A percentile compares a stretch with the other conserved stretches of the same genome.
Evolutionary conservation across 305 asterid genomes (phyloP).

Genomic region (Solanum chacoense): DNA sequence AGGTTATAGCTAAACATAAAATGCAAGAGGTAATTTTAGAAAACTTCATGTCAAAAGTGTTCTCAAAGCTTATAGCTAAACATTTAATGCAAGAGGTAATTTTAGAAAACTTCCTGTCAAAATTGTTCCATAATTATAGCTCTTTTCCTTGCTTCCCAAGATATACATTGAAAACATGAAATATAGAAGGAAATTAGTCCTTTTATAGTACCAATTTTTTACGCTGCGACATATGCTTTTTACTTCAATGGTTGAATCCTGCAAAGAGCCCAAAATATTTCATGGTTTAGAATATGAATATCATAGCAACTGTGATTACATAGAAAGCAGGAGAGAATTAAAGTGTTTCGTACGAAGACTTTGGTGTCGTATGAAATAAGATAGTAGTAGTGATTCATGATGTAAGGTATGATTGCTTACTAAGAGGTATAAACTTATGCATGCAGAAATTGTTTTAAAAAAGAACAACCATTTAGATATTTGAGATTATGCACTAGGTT

Average conservation of each 20-base stretch:
- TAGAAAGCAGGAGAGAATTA: background rate
- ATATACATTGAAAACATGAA: background rate
- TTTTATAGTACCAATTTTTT: background rate
- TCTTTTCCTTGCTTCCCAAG: background rate
- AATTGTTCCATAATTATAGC: background rate
- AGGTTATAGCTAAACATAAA: background rate
- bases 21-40: background rate
- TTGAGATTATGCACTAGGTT: background rate
- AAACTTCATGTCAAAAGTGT: background rate
- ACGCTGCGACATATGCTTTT: background rate
- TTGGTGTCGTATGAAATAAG: background rate
- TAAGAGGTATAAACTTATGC: background rate
- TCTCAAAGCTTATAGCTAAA: background rate
- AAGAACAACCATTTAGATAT: background rate
- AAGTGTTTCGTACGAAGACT: background rate
- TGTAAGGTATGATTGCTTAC: background rate
- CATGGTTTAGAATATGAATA: background rate
- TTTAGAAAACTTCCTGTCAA: too few species aligned
- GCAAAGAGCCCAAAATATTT: background rate
- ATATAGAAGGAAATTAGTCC: background rate
- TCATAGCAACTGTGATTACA: background rate
- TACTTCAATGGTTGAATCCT: background rate
- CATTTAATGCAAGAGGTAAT: too few species aligned
- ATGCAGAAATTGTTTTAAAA: background rate
- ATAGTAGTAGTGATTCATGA: background rate